A percentile compares a stretch with the other conserved stretches of the same genome.
Evolutionary conservation across 2,329 filamentous ascomycete genomes (phyloP).

Genomic region (Knoxdaviesia proteae): DNA sequence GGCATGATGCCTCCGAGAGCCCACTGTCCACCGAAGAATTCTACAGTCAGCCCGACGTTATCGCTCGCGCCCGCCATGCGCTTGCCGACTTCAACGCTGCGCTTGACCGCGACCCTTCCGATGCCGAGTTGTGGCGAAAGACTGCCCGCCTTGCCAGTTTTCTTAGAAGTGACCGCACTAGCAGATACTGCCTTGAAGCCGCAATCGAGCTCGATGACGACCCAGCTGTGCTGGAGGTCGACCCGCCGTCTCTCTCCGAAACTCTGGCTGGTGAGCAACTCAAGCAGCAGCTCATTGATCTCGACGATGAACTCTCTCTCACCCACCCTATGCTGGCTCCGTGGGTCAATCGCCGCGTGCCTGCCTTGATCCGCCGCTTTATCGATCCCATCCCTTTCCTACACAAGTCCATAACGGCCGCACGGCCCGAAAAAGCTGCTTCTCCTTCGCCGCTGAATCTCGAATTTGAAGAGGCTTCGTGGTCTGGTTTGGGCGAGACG

Average conservation of each 20-base stretch:
- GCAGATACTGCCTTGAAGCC: conserved; percentile 42
- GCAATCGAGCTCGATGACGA: conserved; percentile 49
- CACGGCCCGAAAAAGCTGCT: neutral
- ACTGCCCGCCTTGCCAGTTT: conserved; percentile 36
- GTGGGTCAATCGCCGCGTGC: conserved; percentile 30
- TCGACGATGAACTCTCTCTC: conserved; percentile 33
- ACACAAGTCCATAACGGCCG: conserved; percentile 16
- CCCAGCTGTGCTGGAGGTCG: conserved; percentile 37
- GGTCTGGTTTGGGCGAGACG: conserved; percentile 14
- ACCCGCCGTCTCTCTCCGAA: conserved; percentile 41
- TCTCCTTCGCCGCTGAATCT: neutral
- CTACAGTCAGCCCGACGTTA: conserved; percentile 16
- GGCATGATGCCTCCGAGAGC: conserved; percentile 19
- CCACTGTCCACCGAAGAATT: conserved; percentile 9
- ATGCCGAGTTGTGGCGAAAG: conserved; percentile 44
- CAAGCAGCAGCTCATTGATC: conserved; percentile 28
- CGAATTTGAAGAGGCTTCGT: conserved; percentile 9
- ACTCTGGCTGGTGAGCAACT: conserved; percentile 41
- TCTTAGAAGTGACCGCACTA: conserved; percentile 33
- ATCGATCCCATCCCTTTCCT: conserved; percentile 43
- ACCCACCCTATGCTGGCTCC: conserved; percentile 40
- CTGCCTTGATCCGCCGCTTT: conserved; percentile 26
- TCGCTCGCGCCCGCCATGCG: conserved; percentile 20
- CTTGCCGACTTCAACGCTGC: conserved; percentile 36
- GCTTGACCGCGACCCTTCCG: conserved; percentile 43